Percentiles rank a stretch among this genome's conserved stretches.
phyloP scores from a whole-genome alignment of 192 early-diverging fungal species.

The Coemansia guatemalensis region DNA sequence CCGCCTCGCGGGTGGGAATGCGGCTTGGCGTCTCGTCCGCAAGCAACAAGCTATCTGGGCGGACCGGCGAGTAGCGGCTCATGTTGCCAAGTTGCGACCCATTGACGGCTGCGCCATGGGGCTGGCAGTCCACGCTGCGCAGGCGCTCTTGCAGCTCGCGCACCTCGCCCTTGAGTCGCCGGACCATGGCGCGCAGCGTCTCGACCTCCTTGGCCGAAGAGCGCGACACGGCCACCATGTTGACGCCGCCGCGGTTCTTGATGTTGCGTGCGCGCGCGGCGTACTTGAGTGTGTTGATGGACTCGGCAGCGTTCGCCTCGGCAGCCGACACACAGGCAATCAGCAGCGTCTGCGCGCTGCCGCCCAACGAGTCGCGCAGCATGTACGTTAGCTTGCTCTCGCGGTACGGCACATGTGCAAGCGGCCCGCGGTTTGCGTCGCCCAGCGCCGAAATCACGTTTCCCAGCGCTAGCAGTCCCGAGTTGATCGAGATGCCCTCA shows the following conservation, averaged over 20 bases:
- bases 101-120: constrained; percentile 5
- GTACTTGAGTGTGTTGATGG: constrained; percentile 94
- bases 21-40: constrained; percentile 16
- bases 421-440: constrained; percentile 60
- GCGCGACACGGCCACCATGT: constrained; percentile 53
- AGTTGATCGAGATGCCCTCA: constrained; percentile 97
- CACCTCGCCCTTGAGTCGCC: constrained; percentile 62
- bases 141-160: constrained; percentile 30
- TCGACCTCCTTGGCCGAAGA: constrained; percentile 69
- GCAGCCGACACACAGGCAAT: constrained; percentile 92
- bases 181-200: constrained; percentile 62
- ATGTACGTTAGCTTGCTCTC: constrained; percentile 96
- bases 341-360: constrained; percentile 92
- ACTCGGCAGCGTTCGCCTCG: constrained; percentile 83
- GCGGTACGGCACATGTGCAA: constrained; percentile 88
- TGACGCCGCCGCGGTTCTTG: constrained; percentile 84
- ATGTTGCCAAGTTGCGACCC: not conserved
- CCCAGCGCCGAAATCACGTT: constrained; percentile 98
- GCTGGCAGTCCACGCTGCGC: constrained; percentile 12
- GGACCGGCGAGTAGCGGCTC: not conserved
- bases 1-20: constrained; percentile 23
- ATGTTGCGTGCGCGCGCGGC: constrained; percentile 96
- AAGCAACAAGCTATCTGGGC: constrained; percentile 1
- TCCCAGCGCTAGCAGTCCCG: constrained; percentile 91
- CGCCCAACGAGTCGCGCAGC: constrained; percentile 95